phyloP scores from a whole-genome alignment of 2,329 filamentous ascomycete species.

The Herpomyces periplanetae region DNA sequence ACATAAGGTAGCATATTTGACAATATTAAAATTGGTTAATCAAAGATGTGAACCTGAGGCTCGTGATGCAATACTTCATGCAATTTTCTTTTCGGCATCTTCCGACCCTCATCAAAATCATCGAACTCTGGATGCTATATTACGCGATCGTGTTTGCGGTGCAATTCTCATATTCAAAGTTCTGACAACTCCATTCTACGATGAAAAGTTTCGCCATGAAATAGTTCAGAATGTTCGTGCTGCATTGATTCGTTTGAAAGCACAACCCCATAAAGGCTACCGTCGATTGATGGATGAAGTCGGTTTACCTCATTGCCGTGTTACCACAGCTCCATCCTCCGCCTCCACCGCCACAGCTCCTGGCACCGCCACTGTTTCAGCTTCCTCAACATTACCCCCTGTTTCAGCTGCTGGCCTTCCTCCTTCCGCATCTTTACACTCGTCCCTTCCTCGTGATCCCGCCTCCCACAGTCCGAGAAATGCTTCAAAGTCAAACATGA shows the following conservation, averaged over 20 bases:
- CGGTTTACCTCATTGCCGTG: conserved; percentile 48
- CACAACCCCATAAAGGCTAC: conserved; percentile 73
- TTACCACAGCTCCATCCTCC: too few relatives aligned
- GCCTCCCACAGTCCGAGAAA: too few relatives aligned
- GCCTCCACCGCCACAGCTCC: too few relatives aligned
- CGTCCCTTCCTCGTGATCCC: too few relatives aligned
- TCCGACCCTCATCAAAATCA: too few relatives aligned
- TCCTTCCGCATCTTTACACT: too few relatives aligned
- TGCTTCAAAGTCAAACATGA: too few relatives aligned
- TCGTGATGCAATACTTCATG: conserved; percentile 51
- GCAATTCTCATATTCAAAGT: conserved; percentile 96
- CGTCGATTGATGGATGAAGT: conserved; percentile 97
- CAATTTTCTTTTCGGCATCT: conserved; percentile 61
- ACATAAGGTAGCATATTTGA: conserved; percentile 89
- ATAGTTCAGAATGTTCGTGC: conserved; percentile 71
- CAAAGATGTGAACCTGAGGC: conserved; percentile 80
- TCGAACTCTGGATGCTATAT: conserved; percentile 49
- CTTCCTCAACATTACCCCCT: too few relatives aligned
- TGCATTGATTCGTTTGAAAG: conserved; percentile 59
- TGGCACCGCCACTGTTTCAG: too few relatives aligned
- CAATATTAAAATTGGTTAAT: conserved; percentile 89
- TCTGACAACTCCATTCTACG: conserved; percentile 80
- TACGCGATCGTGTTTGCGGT: conserved; percentile 62
- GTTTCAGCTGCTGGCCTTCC: too few relatives aligned
- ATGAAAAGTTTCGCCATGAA: conserved; percentile 51